phyloP scores from a whole-genome alignment of 257 asterid species.

The Solanum tarijense region DNA sequence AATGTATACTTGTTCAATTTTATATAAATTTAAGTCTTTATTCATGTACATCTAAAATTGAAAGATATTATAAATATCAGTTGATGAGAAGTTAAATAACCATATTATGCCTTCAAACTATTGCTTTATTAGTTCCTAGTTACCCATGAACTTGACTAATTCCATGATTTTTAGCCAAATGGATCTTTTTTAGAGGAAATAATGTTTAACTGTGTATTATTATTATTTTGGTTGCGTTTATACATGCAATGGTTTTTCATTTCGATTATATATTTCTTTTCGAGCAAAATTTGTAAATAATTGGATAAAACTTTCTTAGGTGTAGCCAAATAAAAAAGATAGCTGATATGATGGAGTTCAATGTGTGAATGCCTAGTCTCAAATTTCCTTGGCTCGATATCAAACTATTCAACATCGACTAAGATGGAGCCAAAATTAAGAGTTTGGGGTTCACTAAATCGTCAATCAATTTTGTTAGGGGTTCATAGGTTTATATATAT shows the following conservation, averaged over 20 bases:
- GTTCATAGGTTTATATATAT: no score
- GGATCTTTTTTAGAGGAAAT: not conserved
- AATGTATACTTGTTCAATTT: no score
- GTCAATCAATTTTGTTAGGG: no score
- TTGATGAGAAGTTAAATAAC: not conserved
- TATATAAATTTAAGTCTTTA: no score
- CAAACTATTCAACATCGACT: not conserved
- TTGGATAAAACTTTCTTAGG: not conserved
- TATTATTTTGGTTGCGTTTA: not conserved
- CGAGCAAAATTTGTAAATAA: not conserved
- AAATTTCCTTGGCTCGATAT: not conserved
- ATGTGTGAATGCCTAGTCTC: not conserved
- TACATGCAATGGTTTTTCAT: not conserved
- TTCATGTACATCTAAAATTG: no score
- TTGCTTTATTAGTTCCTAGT: not conserved
- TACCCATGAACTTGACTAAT: not conserved
- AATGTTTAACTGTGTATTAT: not conserved
- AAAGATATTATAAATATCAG: not conserved
- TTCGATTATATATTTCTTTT: not conserved
- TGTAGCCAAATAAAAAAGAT: not conserved
- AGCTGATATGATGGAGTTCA: not conserved
- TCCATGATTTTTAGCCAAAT: not conserved
- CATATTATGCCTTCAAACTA: not conserved
- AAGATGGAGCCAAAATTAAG: no score
- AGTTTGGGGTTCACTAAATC: no score